Evolutionary conservation across 2,329 filamentous ascomycete species (phyloP), one percentile per base, ranked within the genome.

Genomic region (Fusarium succisae): DNA sequence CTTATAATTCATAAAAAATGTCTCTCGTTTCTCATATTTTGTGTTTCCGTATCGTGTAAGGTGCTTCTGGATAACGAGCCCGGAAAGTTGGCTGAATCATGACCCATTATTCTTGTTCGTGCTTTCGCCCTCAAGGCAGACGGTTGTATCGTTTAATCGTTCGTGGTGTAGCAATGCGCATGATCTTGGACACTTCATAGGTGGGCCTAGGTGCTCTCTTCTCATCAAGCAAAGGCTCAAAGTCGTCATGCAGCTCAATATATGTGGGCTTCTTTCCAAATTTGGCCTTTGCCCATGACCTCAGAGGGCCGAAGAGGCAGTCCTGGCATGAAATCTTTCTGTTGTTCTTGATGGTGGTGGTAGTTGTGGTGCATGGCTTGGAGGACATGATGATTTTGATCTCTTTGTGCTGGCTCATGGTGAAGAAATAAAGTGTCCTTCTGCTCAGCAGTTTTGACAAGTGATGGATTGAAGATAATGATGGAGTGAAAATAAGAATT

Each of bases 111-210:
- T 30, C 26, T 20, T 26, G 11, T 12, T n/a, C 6, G n/a, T 37
- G 7, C 8, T 5, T 20, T 53, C 20, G 8, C 9, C 20, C 11
- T 66, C 26, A 70, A 26, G 60, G 39, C 17, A 68, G 45, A n/a
- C 81, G 74, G 60, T 83, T 84, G 28, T 80, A 80, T 65, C 78
- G 79, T 47, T 75, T 81, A 75, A 85, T 85, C n/a, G 77, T 75
- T 47, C 78, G 76, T 20, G 85, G 76, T 10, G 85, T 85, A 8
- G 84, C 81, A 12, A 83, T 86, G 73, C 77, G 81, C 56, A 87
- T 74, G 72, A 85, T 85, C 9, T 83, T 82, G 10, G 80, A 69
- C 4, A 81, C 82, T 4, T 85, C 84, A 65, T 86, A 82, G n/a
- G 77, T 82, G 7, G 86, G 86, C 15, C 79, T 69, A n/a, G 62